Conservation (phyloP, 257 asterid species). For the Mitragyna speciosa region DNA sequence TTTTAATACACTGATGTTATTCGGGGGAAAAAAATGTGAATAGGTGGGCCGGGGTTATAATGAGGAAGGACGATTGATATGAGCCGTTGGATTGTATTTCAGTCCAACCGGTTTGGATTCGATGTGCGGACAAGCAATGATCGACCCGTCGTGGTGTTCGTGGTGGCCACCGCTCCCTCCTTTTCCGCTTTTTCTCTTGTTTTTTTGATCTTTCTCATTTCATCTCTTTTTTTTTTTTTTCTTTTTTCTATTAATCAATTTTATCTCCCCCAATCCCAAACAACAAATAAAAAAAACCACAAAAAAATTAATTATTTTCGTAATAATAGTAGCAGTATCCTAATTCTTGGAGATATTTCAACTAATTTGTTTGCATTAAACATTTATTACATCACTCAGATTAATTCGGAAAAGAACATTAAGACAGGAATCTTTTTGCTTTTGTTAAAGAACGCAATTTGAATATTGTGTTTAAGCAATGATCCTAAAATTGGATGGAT, state of each 20-base stretch:
- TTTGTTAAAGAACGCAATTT: too few relatives aligned
- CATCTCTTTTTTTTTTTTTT: too few relatives aligned
- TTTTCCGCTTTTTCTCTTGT: slow-evolving; percentile 29
- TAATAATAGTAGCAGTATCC: not conserved
- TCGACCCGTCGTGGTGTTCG: slow-evolving; percentile 26
- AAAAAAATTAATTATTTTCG: not conserved
- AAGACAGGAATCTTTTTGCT: not conserved
- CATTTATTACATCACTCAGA: not conserved
- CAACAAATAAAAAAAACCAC: not conserved
- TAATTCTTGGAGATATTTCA: not conserved
- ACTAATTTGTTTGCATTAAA: not conserved
- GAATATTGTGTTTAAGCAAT: too few relatives aligned
- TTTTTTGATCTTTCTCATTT: not conserved
- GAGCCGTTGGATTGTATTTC: slow-evolving; percentile 20
- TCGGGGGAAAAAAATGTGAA: not conserved
- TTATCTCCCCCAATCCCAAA: too few relatives aligned
- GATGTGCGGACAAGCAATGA: slow-evolving; percentile 28
- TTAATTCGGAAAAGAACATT: not conserved
- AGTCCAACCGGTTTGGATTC: slow-evolving; percentile 10
- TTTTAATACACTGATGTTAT: not conserved
- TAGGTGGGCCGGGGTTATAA: slow-evolving; percentile 14
- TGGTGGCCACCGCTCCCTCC: slow-evolving; percentile 26
- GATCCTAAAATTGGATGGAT: not conserved
- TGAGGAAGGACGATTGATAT: slow-evolving; percentile 17
- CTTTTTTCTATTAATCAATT: too few relatives aligned